These are phyloP conservation scores for Kazachstania martiniae DNA, from an alignment of 805 yeast genomes.

Conservation along the genomic window DNA sequence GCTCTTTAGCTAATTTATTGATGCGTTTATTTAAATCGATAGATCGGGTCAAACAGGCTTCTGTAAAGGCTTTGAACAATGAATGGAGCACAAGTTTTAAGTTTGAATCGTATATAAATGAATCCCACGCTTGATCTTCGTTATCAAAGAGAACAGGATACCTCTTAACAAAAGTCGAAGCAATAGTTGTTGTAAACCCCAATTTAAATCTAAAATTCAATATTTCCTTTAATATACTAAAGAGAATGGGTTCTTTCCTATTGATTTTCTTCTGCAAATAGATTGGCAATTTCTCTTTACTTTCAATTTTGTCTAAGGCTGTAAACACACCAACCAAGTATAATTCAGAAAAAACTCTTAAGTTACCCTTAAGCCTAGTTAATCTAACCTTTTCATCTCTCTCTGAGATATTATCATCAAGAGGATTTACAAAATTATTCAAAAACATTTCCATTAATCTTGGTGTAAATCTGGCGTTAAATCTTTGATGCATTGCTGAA, in stretches of 20 bases:
- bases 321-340: slow-evolving; percentile 46
- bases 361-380: slow-evolving; percentile 34
- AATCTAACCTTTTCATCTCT: slow-evolving; percentile 37
- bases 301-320: slow-evolving; percentile 32
- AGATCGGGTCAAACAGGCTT: slow-evolving; percentile 32
- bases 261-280: slow-evolving; percentile 30
- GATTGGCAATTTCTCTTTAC: slow-evolving; percentile 32
- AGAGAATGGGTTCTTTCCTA: slow-evolving; percentile 31
- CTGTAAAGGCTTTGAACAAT: slow-evolving; percentile 34
- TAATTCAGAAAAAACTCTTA: slow-evolving; percentile 48
- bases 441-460: slow-evolving; percentile 34
- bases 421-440: slow-evolving; percentile 31
- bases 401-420: slow-evolving; percentile 14
- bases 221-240: slow-evolving; percentile 36
- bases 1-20: slow-evolving; percentile 29
- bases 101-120: slow-evolving; percentile 20
- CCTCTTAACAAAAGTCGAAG: slow-evolving; percentile 40
- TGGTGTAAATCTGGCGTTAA: slow-evolving; percentile 43
- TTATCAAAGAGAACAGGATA: slow-evolving; percentile 30
- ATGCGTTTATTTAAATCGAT: slow-evolving; percentile 30
- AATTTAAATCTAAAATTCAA: slow-evolving; percentile 31
- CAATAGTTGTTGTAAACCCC: slow-evolving; percentile 30
- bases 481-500: slow-evolving; percentile 70
- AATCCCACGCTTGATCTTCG: slow-evolving; percentile 17
- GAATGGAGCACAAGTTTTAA: slow-evolving; percentile 25